phyloP scores from a whole-genome alignment of 495 filamentous ascomycete species.

The Annulohypoxylon stygium region DNA sequence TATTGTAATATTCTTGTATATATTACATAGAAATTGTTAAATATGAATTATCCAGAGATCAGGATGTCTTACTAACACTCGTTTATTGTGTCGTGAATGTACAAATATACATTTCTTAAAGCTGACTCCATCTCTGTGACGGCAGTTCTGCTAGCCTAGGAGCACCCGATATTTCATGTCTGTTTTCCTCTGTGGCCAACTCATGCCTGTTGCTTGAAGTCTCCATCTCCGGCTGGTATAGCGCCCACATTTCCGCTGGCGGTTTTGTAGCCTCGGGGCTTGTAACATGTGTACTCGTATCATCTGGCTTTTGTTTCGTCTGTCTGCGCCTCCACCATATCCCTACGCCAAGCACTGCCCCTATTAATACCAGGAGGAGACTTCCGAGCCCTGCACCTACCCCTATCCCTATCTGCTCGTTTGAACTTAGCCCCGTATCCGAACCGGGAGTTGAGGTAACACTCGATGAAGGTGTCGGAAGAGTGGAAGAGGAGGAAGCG shows the following conservation, averaged over 20 bases:
- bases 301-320: background rate
- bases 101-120: background rate
- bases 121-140: background rate
- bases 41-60: background rate
- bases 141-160: background rate
- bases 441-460: background rate
- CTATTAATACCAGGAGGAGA: background rate
- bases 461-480: background rate
- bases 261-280: background rate
- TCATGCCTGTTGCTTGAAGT: constrained; percentile 22
- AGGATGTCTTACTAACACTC: background rate
- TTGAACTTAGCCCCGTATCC: background rate
- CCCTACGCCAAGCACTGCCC: background rate
- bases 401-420: background rate
- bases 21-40: background rate
- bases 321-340: background rate
- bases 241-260: constrained; percentile 16
- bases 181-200: constrained; percentile 16
- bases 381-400: background rate
- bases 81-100: background rate
- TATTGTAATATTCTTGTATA: background rate
- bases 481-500: background rate
- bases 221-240: constrained; percentile 14
- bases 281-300: background rate
- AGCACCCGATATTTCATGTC: background rate